Base-by-base conservation (phyloP, 352 stramenopile genomes). In the Phytophthora crassamura region DNA sequence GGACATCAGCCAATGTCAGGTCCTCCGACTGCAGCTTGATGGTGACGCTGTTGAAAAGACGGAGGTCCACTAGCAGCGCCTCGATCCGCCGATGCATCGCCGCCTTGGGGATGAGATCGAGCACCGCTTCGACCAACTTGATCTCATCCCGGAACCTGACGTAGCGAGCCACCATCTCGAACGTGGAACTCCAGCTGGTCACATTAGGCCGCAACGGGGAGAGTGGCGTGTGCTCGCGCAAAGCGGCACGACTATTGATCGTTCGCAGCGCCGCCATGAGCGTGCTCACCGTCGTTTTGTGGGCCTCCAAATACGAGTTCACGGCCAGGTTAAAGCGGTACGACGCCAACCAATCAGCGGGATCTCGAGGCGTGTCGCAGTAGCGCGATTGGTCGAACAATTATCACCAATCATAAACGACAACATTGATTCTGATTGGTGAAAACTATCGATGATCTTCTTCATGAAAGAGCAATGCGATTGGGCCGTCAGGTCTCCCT, bases 1-100 rank as follows among this genome's bases (percentile, higher is more conserved):
- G 38, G 18, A 43, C 52, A 10, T 51, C 52, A 2, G 40, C 52
- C 9, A 60, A 39, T 16, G 52, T 16, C 43, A 33, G 10, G 0
- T 60, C 22, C 7, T 47, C 53, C 32, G 2, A n/a, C 28, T 64
- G 25, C 7, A 57, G 16, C 36, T 36, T 51, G 14, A 45, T 18
- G 1, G 35, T 46, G 5, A 64, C 46, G 56, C 56, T 64, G 16
- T 64, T 45, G 28, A 64, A 51, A 15, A 45, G 38, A 16, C 14
- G 6, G 14, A 65, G 28, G 47, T 42, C 18, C 12, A 25, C 43
- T 10, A 51, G 15, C 7, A 65, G 57, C 10, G 46, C 47, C n/a
- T 45, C 57, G 10, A 58, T 47, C 7, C 30, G 57, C 3, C 28
- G 57, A 22, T 67, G 40, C 33, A 33, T 35, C 1, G 22, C 48